A percentile compares a stretch with the other conserved stretches of the same genome.
Evolutionary conservation across 441 rosid genomes (phyloP).

Genomic region (Mallotus japonicus): DNA sequence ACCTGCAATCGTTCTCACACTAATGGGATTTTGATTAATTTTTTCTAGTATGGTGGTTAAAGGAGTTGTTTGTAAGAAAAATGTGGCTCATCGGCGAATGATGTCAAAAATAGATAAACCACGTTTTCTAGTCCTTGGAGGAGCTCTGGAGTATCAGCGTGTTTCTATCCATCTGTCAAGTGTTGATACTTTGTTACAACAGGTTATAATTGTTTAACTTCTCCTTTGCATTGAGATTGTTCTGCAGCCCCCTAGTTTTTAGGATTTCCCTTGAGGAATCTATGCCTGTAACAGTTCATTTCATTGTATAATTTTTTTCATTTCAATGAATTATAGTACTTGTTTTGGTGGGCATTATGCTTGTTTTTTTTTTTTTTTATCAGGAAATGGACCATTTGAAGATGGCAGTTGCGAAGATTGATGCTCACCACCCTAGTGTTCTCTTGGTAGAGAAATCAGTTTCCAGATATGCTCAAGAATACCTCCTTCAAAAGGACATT

Average conservation of each 20-base stretch:
- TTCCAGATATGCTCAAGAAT: conserved; percentile 89
- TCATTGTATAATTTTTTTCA: not conserved
- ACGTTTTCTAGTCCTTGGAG: conserved; percentile 83
- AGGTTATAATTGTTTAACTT: conserved; percentile 49
- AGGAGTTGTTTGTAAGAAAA: conserved; percentile 99
- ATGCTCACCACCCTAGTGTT: conserved; percentile 74
- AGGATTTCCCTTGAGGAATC: conserved; percentile 11
- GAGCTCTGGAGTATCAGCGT: conserved; percentile 98
- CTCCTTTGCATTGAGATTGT: conserved; percentile 28
- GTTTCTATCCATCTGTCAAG: conserved; percentile 87
- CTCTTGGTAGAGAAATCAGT: conserved; percentile 96
- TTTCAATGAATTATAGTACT: conserved; percentile 10
- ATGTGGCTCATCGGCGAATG: conserved; percentile 98
- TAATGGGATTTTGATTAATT: conserved; percentile 20
- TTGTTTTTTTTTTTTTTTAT: conserved; percentile 2
- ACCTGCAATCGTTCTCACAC: no score
- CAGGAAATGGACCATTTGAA: conserved; percentile 98
- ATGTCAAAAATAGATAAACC: conserved; percentile 83
- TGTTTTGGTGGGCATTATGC: conserved; percentile 27
- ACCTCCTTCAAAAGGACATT: conserved; percentile 81
- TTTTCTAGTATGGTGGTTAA: conserved; percentile 76
- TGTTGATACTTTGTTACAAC: conserved; percentile 93
- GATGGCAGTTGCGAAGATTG: conserved; percentile 98
- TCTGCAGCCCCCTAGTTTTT: conserved; percentile 13
- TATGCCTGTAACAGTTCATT: conserved; percentile 15